Evolutionary conservation across 192 early-diverging fungal species (phyloP).

Genomic region (Coemansia sp.): DNA sequence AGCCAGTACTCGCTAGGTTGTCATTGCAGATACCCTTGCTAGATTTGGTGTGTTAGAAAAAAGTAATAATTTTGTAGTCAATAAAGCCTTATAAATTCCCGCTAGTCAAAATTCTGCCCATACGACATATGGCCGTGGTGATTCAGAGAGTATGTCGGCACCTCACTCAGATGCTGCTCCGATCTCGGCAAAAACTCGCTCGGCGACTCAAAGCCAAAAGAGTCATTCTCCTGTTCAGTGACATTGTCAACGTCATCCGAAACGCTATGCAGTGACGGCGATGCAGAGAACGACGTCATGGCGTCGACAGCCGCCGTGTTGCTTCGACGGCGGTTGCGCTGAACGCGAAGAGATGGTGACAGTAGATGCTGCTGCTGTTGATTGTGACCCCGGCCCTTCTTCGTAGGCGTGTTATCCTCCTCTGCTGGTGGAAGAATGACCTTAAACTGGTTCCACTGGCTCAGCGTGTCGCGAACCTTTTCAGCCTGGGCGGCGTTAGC

Average conservation of each 20-base stretch:
- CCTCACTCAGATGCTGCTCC: not conserved
- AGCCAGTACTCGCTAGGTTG: too few species aligned
- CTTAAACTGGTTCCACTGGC: slow-evolving; percentile 45
- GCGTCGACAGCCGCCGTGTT: not conserved
- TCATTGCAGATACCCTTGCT: too few species aligned
- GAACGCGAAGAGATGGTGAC: not conserved
- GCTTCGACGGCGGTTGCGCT: slow-evolving; percentile 1
- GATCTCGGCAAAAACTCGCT: slow-evolving; percentile 1
- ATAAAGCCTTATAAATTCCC: too few species aligned
- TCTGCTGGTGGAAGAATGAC: slow-evolving; percentile 19
- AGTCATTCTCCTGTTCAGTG: not conserved
- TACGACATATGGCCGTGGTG: not conserved
- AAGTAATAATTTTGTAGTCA: too few species aligned
- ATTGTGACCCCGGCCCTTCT: not conserved
- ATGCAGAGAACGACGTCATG: not conserved
- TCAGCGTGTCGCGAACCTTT: slow-evolving; percentile 22
- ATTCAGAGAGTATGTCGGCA: not conserved
- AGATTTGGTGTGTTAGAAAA: too few species aligned
- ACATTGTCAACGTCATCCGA: slow-evolving; percentile 3
- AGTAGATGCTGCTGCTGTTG: not conserved
- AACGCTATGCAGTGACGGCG: slow-evolving; percentile 7
- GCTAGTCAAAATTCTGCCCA: too few species aligned
- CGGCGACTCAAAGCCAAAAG: slow-evolving; percentile 3
- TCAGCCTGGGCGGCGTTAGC: slow-evolving; percentile 33
- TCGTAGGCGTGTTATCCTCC: slow-evolving; percentile 23